These are phyloP conservation scores for Paramecium primaurelia DNA, from an alignment of 73 alveolate genomes.

Conservation along the genomic window DNA sequence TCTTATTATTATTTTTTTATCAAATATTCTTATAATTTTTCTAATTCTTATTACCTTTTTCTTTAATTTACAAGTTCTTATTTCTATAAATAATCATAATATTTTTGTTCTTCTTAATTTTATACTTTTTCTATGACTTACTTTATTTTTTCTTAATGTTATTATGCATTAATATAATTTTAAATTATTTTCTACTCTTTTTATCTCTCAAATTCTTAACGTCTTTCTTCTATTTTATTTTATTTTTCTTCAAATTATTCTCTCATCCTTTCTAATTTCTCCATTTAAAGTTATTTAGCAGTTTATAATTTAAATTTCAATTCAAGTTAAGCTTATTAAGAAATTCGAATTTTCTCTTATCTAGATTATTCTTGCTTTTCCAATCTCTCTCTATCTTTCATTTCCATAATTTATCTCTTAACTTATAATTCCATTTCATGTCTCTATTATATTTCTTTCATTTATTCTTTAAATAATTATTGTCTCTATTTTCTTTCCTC, in stretches of 20 bases:
- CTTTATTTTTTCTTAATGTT: background rate
- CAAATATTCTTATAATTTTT: background rate
- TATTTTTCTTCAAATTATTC: background rate
- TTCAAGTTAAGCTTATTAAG: background rate
- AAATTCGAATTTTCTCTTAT: background rate
- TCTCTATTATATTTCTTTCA: background rate
- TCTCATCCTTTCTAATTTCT: background rate
- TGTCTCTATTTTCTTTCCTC: slow-evolving; percentile 18
- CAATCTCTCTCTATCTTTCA: slow-evolving; percentile 2
- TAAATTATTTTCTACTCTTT: background rate
- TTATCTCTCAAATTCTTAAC: background rate
- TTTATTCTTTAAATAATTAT: background rate
- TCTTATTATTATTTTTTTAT: background rate
- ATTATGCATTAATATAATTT: background rate
- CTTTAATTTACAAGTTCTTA: background rate
- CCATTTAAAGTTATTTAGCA: background rate
- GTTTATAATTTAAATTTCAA: background rate
- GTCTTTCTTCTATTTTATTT: background rate
- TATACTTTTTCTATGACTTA: background rate
- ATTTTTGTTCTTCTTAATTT: background rate
- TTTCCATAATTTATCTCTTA: background rate
- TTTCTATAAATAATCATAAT: background rate
- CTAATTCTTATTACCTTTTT: background rate
- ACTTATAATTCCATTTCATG: background rate
- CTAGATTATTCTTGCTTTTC: background rate